Percentiles rank a stretch among this genome's conserved stretches.
These are phyloP conservation scores for Nephelium lappaceum DNA, from an alignment of 345 rosid species.

Conservation along the genomic window DNA sequence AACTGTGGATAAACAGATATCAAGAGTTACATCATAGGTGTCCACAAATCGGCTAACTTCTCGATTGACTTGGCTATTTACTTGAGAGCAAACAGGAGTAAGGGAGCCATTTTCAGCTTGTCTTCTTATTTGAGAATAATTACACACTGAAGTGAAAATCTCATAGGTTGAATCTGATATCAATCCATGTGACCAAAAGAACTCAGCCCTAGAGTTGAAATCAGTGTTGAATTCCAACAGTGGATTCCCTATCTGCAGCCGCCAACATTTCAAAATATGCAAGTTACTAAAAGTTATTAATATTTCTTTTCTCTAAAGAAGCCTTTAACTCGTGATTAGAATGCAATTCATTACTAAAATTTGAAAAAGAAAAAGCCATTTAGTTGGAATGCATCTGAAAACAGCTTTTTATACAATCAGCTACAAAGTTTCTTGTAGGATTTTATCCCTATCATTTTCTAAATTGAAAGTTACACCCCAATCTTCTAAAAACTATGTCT, in stretches of 20 bases:
- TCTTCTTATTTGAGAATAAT: slow-evolving; percentile 39
- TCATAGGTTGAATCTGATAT: slow-evolving; percentile 51
- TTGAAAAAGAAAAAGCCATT: too few species aligned
- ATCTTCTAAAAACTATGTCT: not conserved
- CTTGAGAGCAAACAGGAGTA: slow-evolving; percentile 31
- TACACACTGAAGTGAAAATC: slow-evolving; percentile 32
- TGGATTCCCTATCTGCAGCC: slow-evolving; percentile 52
- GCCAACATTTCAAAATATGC: not conserved
- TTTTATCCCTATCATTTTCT: too few species aligned
- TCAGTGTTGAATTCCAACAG: slow-evolving; percentile 47
- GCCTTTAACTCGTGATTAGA: not conserved
- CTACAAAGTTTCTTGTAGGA: too few species aligned
- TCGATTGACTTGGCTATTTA: slow-evolving; percentile 16
- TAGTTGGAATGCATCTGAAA: too few species aligned
- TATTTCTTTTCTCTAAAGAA: not conserved
- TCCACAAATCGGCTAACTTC: slow-evolving; percentile 35
- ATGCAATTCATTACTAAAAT: too few species aligned
- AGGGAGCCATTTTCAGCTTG: slow-evolving; percentile 2
- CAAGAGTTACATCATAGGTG: slow-evolving; percentile 44
- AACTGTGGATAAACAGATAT: slow-evolving; percentile 41
- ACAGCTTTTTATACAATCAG: too few species aligned
- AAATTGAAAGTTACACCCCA: too few species aligned
- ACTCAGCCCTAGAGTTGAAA: slow-evolving; percentile 40
- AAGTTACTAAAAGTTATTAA: not conserved
- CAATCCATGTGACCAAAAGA: slow-evolving; percentile 56